Conservation (phyloP, 352 stramenopile genomes). For the Globisporangium irregulare region DNA sequence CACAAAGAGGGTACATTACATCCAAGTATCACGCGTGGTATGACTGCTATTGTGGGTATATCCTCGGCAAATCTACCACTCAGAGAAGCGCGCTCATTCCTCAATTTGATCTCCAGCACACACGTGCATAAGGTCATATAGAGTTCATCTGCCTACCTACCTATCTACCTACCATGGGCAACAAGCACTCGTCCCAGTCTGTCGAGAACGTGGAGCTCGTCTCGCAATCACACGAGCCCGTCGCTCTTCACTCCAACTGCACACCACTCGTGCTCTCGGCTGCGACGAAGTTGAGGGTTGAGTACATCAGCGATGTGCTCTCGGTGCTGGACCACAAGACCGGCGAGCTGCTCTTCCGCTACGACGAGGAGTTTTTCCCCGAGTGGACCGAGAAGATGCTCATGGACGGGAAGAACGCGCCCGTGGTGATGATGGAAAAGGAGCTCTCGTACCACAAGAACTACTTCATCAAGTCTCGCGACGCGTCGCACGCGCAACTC, state of each 20-base stretch:
- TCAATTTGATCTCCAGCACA: not conserved
- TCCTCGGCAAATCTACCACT: not conserved
- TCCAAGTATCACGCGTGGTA: not conserved
- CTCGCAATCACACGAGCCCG: not conserved
- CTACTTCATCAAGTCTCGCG: not conserved
- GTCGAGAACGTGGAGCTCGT: not conserved
- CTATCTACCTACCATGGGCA: not conserved
- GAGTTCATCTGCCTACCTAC: not conserved
- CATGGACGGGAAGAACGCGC: not conserved
- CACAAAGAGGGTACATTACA: not conserved
- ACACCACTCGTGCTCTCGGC: not conserved
- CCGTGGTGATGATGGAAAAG: not conserved
- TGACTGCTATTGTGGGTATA: not conserved
- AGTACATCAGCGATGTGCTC: not conserved
- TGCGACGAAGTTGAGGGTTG: not conserved
- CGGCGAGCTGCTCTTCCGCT: not conserved
- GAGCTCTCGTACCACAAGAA: not conserved
- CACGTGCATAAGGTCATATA: not conserved
- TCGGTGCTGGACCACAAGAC: not conserved
- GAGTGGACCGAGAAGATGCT: slow-evolving; percentile 4
- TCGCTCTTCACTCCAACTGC: not conserved
- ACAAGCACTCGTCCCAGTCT: not conserved
- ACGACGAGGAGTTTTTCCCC: not conserved
- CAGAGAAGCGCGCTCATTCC: not conserved
- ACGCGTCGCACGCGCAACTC: not conserved